Conservation (phyloP, 2,329 filamentous ascomycete genomes). For the Fusarium papillatum region DNA sequence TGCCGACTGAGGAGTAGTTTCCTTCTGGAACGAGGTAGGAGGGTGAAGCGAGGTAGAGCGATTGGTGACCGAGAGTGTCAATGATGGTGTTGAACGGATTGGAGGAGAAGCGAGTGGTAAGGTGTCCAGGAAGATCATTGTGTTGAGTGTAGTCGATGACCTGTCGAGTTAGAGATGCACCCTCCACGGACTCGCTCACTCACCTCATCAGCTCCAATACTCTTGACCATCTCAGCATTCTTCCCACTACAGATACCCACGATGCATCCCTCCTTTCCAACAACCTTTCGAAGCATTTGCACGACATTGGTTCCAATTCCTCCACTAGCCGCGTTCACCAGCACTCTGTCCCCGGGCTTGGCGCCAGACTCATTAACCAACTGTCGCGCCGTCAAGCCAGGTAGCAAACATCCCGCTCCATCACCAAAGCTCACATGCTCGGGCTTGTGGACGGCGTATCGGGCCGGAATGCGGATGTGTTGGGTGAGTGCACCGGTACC, state of each 20-base stretch:
- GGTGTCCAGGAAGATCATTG: conserved; percentile 49
- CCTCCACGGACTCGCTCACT: conserved; percentile 38
- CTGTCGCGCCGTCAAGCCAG: conserved; percentile 55
- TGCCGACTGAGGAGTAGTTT: conserved; percentile 58
- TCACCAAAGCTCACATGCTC: conserved; percentile 46
- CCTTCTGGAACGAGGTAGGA: conserved; percentile 53
- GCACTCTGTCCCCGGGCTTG: conserved; percentile 54
- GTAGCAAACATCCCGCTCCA: conserved; percentile 54
- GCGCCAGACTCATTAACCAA: conserved; percentile 54
- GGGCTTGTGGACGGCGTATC: conserved; percentile 51
- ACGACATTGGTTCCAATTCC: conserved; percentile 62
- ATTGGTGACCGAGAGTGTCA: conserved; percentile 63
- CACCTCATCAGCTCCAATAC: conserved; percentile 64
- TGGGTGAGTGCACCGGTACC: conserved; percentile 56
- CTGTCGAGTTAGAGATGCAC: conserved; percentile 34
- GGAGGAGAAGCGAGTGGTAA: conserved; percentile 48
- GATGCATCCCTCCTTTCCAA: conserved; percentile 57
- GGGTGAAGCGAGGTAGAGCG: conserved; percentile 57
- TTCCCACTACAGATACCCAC: conserved; percentile 61
- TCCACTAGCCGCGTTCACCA: conserved; percentile 66
- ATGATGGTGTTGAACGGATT: conserved; percentile 59
- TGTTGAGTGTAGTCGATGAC: conserved; percentile 58
- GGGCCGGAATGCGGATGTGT: conserved; percentile 52
- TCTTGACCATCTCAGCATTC: conserved; percentile 60
- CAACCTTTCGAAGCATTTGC: conserved; percentile 56